Conservation (phyloP, 768 basidiomycete species). For the Porphyrellus cyaneotinctus region DNA sequence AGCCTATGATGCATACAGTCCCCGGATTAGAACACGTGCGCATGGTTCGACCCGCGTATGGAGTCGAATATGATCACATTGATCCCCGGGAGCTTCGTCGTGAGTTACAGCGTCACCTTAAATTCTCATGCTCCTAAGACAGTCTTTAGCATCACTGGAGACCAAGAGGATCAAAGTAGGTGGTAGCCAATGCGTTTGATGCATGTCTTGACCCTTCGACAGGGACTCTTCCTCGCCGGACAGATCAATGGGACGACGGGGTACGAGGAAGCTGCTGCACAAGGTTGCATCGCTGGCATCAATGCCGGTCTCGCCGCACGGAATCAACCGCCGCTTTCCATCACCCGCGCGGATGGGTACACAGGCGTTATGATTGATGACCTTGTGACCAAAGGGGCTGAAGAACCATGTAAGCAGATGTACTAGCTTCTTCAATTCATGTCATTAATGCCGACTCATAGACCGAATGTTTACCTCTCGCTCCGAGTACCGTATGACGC, state of each 20-base stretch:
- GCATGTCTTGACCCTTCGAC: not conserved
- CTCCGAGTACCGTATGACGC: constrained; percentile 85
- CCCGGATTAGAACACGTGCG: constrained; percentile 81
- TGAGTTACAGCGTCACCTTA: constrained; percentile 35
- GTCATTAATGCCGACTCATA: constrained; percentile 28
- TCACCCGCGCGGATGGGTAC: constrained; percentile 84
- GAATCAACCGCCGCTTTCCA: constrained; percentile 49
- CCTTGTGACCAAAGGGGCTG: constrained; percentile 80
- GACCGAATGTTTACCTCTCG: constrained; percentile 94
- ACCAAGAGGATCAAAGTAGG: constrained; percentile 74
- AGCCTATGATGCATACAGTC: constrained; percentile 78
- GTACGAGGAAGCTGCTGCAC: constrained; percentile 92
- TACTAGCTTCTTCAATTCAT: not conserved
- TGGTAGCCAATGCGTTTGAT: not conserved
- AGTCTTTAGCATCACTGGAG: constrained; percentile 64
- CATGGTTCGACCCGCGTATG: constrained; percentile 84
- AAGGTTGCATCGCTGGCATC: constrained; percentile 83
- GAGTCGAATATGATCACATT: constrained; percentile 89
- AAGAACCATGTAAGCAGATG: constrained; percentile 71
- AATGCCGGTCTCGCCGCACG: constrained; percentile 77
- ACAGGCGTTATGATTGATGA: constrained; percentile 93
- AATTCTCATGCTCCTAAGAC: not conserved
- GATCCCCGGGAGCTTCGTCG: constrained; percentile 78
- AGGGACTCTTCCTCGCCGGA: constrained; percentile 85
- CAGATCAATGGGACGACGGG: constrained; percentile 94